Conservation (phyloP, 306 rosid species). For the Purshia tridentata region DNA sequence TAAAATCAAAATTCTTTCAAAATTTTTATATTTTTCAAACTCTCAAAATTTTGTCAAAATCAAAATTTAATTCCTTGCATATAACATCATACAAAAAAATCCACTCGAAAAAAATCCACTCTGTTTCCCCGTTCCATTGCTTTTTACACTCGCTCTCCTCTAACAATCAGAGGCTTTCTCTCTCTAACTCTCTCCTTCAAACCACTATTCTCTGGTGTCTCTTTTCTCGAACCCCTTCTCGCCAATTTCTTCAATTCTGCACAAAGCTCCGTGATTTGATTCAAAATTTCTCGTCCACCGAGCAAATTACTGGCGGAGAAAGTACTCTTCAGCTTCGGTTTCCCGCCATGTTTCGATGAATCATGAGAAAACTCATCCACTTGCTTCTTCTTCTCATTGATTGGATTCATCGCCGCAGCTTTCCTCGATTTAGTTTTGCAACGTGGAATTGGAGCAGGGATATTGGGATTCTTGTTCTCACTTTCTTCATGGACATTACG, state of each 20-base stretch:
- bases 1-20: too few relatives aligned
- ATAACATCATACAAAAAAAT: not conserved
- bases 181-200: slow-evolving; percentile 27
- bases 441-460: slow-evolving; percentile 11
- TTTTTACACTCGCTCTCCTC: slow-evolving; percentile 5
- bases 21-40: too few relatives aligned
- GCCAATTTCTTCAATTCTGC: slow-evolving; percentile 51
- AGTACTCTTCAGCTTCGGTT: slow-evolving; percentile 38
- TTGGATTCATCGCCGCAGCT: slow-evolving; percentile 19
- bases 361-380: slow-evolving; percentile 23
- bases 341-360: slow-evolving; percentile 15
- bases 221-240: slow-evolving; percentile 37
- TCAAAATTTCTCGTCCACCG: slow-evolving; percentile 45
- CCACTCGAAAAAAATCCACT: too few relatives aligned
- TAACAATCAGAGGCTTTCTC: slow-evolving; percentile 40
- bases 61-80: too few relatives aligned
- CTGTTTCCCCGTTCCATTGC: slow-evolving; percentile 11
- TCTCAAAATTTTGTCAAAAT: too few relatives aligned
- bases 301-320: slow-evolving; percentile 52
- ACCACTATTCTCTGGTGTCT: slow-evolving; percentile 27
- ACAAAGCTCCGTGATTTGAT: slow-evolving; percentile 46
- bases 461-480: slow-evolving; percentile 56
- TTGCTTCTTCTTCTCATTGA: slow-evolving; percentile 11
- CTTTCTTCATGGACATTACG: slow-evolving; percentile 22
- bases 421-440: slow-evolving; percentile 28